Evolutionary conservation across 139 green algal species (phyloP).

Genomic region (Desmodesmus armatus): DNA sequence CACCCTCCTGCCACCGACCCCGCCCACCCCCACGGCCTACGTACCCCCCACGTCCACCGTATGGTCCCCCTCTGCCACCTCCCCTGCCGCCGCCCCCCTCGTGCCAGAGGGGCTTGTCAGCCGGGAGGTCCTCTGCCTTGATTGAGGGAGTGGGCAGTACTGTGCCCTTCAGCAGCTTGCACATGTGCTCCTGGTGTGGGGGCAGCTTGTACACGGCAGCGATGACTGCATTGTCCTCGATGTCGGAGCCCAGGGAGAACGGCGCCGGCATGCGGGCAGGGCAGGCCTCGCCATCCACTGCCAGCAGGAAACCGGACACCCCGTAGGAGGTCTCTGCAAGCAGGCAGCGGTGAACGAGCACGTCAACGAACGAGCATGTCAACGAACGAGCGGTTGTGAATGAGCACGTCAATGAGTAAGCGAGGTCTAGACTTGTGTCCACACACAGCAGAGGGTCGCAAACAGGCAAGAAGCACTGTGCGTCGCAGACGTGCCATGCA

Average conservation of each 20-base stretch:
- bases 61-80: not conserved
- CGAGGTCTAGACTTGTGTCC: too few species aligned
- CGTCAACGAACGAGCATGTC: too few species aligned
- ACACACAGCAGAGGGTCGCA: too few species aligned
- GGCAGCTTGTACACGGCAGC: slow-evolving; percentile 76
- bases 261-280: slow-evolving; percentile 79
- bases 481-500: too few species aligned
- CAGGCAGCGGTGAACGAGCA: too few species aligned
- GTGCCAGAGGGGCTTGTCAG: slow-evolving; percentile 44
- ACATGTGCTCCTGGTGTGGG: slow-evolving; percentile 67
- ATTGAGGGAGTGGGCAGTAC: slow-evolving; percentile 28
- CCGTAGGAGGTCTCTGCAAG: slow-evolving; percentile 54
- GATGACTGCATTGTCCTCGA: slow-evolving; percentile 83
- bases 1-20: not conserved
- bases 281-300: slow-evolving; percentile 79
- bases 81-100: slow-evolving; percentile 11
- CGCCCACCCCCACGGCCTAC: not conserved
- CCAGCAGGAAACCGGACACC: slow-evolving; percentile 80
- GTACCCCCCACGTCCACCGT: not conserved
- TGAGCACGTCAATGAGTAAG: too few species aligned
- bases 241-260: slow-evolving; percentile 78
- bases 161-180: slow-evolving; percentile 61
- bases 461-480: too few species aligned
- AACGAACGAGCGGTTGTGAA: too few species aligned
- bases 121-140: slow-evolving; percentile 40